Evolutionary conservation across 805 yeast species (phyloP), one percentile per base, ranked within the genome.

Genomic region (Candida sonorensis): DNA sequence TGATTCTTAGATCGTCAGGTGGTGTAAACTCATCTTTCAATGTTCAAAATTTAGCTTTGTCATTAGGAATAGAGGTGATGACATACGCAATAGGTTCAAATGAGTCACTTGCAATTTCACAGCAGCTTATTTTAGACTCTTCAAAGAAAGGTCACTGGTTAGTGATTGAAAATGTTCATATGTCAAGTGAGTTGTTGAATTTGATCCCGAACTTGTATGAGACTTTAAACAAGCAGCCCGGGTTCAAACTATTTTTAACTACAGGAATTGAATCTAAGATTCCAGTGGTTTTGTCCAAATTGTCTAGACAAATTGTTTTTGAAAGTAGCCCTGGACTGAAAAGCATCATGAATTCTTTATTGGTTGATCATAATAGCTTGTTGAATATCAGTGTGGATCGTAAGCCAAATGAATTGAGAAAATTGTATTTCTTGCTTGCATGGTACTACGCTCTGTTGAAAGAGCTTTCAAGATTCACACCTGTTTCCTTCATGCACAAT

Each of bases 81-180:
- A 53, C 67, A 1, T 66, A 83, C 23, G 72, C 95, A 0, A 65
- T 88, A 72, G 97, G 95, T 0, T 74, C 94, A 0, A 50, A 53
- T 16, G 94, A 85, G 53, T 79, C 83, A 8, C 53, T 64, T 2
- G 68, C 61, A 3, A 57, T 64, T 25, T 88, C 90, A 0, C 72
- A 69, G 15, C 57, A 61, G 30, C 72, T 74, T n/a, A 57, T 85
- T 7, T 46, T 51, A 1, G 54, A 51, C 8, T 72, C 75, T 0
- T 48, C 66, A 1, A 57, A 50, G n/a, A 48, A 49, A 1, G 86
- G 84, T 0, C 45, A 53, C 2, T 86, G 95, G 95, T 53, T 90
- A 0, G 45, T 88, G 18, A 54, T 90, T 19, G 95, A 90, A 50
- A 88, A 88, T 48, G 61, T 84, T 10, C 95, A 90, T 37, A 69